Evolutionary conservation across 495 filamentous ascomycete genomes (phyloP).

Genomic region (Ramalina peruviana): DNA sequence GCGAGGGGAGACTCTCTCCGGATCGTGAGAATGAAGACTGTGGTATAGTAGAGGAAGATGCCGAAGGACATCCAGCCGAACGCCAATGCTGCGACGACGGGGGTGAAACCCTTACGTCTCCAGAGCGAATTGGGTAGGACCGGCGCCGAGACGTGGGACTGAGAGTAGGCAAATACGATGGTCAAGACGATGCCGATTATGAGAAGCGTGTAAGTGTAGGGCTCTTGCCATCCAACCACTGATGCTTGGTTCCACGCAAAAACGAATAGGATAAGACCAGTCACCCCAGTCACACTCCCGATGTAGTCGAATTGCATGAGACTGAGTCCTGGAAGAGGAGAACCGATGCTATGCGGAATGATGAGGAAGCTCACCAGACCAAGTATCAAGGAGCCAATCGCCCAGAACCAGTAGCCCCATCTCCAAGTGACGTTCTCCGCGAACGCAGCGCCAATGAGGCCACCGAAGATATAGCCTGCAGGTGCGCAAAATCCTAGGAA

Average conservation of each 20-base stretch:
- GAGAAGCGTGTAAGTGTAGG: slow-evolving; percentile 41
- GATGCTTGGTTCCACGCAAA: slow-evolving; percentile 49
- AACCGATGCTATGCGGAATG: slow-evolving; percentile 32
- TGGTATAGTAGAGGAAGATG: slow-evolving; percentile 45
- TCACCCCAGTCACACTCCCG: slow-evolving; percentile 37
- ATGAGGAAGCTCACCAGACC: slow-evolving; percentile 19
- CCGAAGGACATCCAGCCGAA: slow-evolving; percentile 49
- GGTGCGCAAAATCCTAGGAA: slow-evolving; percentile 48
- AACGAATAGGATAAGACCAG: slow-evolving; percentile 44
- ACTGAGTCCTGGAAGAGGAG: slow-evolving; percentile 9
- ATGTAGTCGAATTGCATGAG: slow-evolving; percentile 33
- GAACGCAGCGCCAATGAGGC: slow-evolving; percentile 34
- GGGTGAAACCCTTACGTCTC: slow-evolving; percentile 30
- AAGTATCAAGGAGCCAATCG: slow-evolving; percentile 3
- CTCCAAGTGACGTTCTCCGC: slow-evolving; percentile 43
- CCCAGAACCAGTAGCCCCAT: slow-evolving; percentile 35
- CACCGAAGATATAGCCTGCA: slow-evolving; percentile 36
- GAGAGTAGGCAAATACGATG: slow-evolving; percentile 35
- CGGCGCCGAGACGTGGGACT: slow-evolving; percentile 33
- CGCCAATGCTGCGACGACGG: slow-evolving; percentile 40
- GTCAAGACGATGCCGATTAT: slow-evolving; percentile 39
- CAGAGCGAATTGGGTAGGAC: slow-evolving; percentile 40
- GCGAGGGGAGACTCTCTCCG: slow-evolving; percentile 32
- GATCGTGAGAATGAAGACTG: slow-evolving; percentile 37
- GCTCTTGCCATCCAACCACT: slow-evolving; percentile 40